phyloP scores from a whole-genome alignment of 805 yeast genomes.

The Kodamaea kaohsiungensis region DNA sequence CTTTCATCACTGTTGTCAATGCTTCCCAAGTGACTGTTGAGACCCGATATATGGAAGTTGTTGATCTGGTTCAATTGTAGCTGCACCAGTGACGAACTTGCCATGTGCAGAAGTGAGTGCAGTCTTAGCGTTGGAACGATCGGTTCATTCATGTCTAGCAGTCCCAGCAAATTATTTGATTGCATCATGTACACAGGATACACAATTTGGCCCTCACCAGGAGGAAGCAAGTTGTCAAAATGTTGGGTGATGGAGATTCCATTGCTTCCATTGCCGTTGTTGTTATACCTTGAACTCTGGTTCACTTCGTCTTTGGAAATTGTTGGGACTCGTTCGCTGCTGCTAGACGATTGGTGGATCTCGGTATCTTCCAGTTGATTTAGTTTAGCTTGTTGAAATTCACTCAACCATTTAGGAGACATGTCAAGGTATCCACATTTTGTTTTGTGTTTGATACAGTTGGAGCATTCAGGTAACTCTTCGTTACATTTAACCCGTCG shows the following conservation, averaged over 20 bases:
- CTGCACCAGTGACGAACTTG: background rate
- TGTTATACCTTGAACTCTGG: slow-evolving; percentile 2
- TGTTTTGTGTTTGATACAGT: slow-evolving; percentile 42
- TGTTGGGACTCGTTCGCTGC: background rate
- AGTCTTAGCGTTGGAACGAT: background rate
- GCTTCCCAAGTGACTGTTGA: background rate
- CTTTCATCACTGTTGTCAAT: slow-evolving; percentile 2
- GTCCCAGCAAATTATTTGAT: slow-evolving; percentile 2
- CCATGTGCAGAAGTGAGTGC: background rate
- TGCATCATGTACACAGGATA: slow-evolving; percentile 38
- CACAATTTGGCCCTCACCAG: slow-evolving; percentile 31
- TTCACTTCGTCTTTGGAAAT: slow-evolving; percentile 8
- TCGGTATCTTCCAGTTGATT: slow-evolving; percentile 7
- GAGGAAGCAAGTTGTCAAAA: slow-evolving; percentile 35
- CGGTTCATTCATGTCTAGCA: background rate
- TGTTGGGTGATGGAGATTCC: slow-evolving; percentile 21
- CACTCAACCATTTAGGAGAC: slow-evolving; percentile 31
- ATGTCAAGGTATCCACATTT: slow-evolving; percentile 41
- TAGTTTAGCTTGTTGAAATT: slow-evolving; percentile 21
- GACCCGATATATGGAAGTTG: background rate
- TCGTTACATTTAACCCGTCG: slow-evolving; percentile 52
- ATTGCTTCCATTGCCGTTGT: background rate
- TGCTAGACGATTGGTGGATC: background rate
- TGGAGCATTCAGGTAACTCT: slow-evolving; percentile 39
- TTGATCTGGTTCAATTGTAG: background rate